phyloP scores from a whole-genome alignment of 2,329 filamentous ascomycete species.

The Thelonectria rubi region DNA sequence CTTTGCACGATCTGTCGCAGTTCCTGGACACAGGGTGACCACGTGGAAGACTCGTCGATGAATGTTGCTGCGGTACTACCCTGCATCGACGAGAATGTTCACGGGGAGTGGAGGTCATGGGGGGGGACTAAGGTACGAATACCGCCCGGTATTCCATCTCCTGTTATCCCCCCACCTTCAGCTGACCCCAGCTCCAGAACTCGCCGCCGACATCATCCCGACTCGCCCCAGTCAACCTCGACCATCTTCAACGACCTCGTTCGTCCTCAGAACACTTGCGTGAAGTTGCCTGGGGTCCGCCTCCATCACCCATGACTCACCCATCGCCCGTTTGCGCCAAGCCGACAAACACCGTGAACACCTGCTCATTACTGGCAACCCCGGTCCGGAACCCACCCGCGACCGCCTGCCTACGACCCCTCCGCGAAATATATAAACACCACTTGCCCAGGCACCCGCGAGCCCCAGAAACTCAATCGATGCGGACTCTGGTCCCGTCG shows the following conservation, averaged over 20 bases:
- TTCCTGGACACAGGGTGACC: background rate
- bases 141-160: background rate
- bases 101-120: constrained; percentile 6
- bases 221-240: background rate
- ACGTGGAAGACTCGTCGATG: constrained; percentile 12
- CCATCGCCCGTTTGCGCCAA: background rate
- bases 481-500: constrained; percentile 16
- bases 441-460: constrained; percentile 11
- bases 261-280: background rate
- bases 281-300: constrained; percentile 7
- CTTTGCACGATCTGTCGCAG: too few species aligned
- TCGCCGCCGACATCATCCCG: constrained; percentile 27
- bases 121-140: background rate
- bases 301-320: constrained; percentile 14
- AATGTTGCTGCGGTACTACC: constrained; percentile 3
- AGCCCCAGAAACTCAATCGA: constrained; percentile 16
- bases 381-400: constrained; percentile 18
- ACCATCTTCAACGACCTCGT: too few species aligned
- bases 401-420: constrained; percentile 11
- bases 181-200: constrained; percentile 2
- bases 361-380: constrained; percentile 4
- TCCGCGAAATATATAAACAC: constrained; percentile 13
- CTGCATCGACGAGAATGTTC: constrained; percentile 14
- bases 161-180: background rate
- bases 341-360: constrained; percentile 17